Evolutionary conservation across 495 filamentous ascomycete genomes (phyloP).

Genomic region (Neurospora discreta): DNA sequence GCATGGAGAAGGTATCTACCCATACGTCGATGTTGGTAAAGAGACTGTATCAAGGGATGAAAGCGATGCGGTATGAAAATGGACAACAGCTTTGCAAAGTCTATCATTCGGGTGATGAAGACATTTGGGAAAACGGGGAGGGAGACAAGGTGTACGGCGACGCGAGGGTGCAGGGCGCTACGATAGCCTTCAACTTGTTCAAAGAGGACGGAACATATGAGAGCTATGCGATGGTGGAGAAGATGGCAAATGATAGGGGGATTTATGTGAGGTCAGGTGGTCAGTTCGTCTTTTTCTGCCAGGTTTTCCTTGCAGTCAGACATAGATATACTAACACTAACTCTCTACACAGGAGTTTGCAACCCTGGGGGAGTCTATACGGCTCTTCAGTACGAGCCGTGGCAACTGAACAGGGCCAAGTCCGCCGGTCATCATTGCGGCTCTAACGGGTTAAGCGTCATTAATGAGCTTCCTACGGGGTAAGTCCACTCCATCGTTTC

Average conservation of each 20-base stretch:
- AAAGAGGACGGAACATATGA: constrained; percentile 43
- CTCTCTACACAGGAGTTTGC: constrained; percentile 25
- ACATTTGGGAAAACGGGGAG: background rate
- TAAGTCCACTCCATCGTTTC: background rate
- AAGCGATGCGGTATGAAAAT: constrained; percentile 46
- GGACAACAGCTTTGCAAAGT: constrained; percentile 45
- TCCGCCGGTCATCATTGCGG: constrained; percentile 55
- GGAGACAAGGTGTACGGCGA: constrained; percentile 37
- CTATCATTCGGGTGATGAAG: constrained; percentile 42
- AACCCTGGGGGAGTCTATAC: constrained; percentile 34
- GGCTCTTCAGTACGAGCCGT: constrained; percentile 38
- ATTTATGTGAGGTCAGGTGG: constrained; percentile 65
- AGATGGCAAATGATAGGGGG: constrained; percentile 44
- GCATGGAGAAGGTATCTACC: constrained; percentile 48
- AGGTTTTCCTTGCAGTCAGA: too few species aligned
- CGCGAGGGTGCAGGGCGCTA: constrained; percentile 51
- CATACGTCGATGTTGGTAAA: constrained; percentile 50
- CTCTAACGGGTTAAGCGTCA: constrained; percentile 17
- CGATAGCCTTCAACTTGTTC: constrained; percentile 59
- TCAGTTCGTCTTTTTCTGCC: constrained; percentile 25
- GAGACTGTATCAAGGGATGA: constrained; percentile 40
- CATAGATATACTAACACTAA: background rate
- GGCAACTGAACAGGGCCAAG: constrained; percentile 51
- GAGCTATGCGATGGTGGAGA: constrained; percentile 50
- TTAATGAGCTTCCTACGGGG: constrained; percentile 23